Evolutionary conservation across 768 basidiomycete species (phyloP).

Genomic region (Leccinum variicolor): DNA sequence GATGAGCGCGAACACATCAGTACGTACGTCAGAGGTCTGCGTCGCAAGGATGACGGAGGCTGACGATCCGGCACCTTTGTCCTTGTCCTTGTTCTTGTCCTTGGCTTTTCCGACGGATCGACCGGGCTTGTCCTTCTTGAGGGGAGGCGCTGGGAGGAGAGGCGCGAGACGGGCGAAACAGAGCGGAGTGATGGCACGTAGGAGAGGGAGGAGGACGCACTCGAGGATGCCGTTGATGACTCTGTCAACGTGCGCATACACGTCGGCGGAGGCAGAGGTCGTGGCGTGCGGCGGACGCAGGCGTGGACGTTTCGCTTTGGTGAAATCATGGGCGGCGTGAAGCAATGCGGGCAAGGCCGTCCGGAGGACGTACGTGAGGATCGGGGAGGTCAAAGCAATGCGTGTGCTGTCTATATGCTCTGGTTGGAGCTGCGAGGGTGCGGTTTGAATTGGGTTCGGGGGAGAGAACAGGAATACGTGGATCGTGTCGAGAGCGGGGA

Average conservation of each 20-base stretch:
- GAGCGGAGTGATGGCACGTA: slow-evolving; percentile 19
- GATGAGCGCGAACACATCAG: slow-evolving; percentile 24
- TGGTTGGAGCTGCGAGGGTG: neutral
- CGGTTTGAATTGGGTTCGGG: neutral
- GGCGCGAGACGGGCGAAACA: slow-evolving; percentile 16
- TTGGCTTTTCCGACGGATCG: neutral
- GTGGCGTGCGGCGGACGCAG: neutral
- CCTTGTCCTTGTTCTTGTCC: neutral
- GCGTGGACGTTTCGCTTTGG: slow-evolving; percentile 12
- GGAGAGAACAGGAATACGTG: slow-evolving; percentile 20
- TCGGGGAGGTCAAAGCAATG: slow-evolving; percentile 21
- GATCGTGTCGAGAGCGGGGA: slow-evolving; percentile 16
- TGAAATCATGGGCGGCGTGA: slow-evolving; percentile 3
- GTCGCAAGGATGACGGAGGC: neutral
- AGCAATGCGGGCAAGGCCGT: slow-evolving; percentile 19
- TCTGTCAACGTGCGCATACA: slow-evolving; percentile 5
- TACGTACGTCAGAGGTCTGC: slow-evolving; percentile 14
- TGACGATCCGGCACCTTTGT: neutral
- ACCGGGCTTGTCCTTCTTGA: slow-evolving; percentile 7
- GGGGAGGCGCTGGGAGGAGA: neutral
- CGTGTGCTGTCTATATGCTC: slow-evolving; percentile 16
- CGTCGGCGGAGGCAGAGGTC: neutral
- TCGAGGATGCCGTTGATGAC: slow-evolving; percentile 20
- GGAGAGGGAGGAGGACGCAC: slow-evolving; percentile 16
- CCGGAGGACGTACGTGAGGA: slow-evolving; percentile 22